Base-by-base conservation (phyloP, 768 basidiomycete species). In the Rhizopogon vesiculosus region DNA sequence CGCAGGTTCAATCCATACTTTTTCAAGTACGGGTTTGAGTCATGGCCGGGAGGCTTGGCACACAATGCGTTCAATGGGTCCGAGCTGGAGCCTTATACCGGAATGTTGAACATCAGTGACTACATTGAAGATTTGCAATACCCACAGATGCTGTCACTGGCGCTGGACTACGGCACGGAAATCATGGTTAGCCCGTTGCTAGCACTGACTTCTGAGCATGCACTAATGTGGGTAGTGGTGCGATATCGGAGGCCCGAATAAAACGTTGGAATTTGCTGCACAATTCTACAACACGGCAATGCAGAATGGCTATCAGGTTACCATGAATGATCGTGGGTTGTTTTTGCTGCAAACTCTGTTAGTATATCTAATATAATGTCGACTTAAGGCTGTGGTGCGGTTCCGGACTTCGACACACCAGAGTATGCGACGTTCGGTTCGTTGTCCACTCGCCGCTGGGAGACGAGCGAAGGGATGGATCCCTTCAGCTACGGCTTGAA, bases 381-480 rank as follows among this genome's bases (percentile, higher is more conserved):
- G 16, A 25, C 43, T 33, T 0, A 48, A 81, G 79, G 79, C 7
- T 81, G 81, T 56, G 77, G 76, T 25, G 72, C 73, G 8, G 73
- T 76, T 0, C 78, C 80, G 1, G 80, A 83, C 54, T 82, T 81
- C 56, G 76, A 78, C 54, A 82, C 82, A 0, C 81, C 83, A 0
- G 83, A 84, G 58, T 83, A 82, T 54, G 70, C 73, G 1, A 67
- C 69, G 1, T 83, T 80, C 41, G 74, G 74, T 15, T 72, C 77
- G 5, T 71, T 78, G 22, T 78, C 80, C 28, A 71, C 76, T 0
- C 65, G 66, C 22, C 74, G 69, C 35, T 85, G 83, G 84, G 83
- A 85, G 61, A 81, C 76, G 10, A 80, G 68, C 35, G 84, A 83
- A 57, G 83, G 82, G 28, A 77, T 85, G 73, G 80, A 82, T 59